Evolutionary conservation across 1,284 basidiomycete genomes (phyloP), one percentile per base, ranked within the genome.

Genomic region (Ustilago bromivora): DNA sequence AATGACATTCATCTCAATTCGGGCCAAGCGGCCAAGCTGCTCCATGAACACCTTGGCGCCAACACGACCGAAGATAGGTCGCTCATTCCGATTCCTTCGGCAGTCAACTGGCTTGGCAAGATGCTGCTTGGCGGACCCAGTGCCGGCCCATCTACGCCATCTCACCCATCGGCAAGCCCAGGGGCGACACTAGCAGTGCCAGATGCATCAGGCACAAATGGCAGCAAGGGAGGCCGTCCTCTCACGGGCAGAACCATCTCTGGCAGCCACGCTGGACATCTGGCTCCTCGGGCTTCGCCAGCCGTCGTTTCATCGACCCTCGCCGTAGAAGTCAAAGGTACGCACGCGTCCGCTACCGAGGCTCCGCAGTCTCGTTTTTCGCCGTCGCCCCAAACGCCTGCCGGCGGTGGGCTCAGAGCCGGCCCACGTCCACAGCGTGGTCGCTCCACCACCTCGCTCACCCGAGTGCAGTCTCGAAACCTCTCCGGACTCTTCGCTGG

Each of bases 1-100:
- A 99, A 99, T 85, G 93, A 97, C 72, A 89, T 98, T 36, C 92
- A 95, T 59, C 89, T 99, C 46, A 93, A 98, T 71, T 96, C 96
- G 23, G 88, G 90, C 3, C 88, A 92, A 28, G 95, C 84, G 4
- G 61, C 80, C 32, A 76, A 75, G 63, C 73, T 85, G 41, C 72
- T 85, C 28, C 66, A 84, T 9, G 83, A 85, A 40, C 82, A 85
- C 36, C 78, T 86, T 2, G 81, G 81, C 17, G 78, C 73, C 12
- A 63, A 65, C 15, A 46, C 66, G 4, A 59, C 67, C 3, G 80
- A 81, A 43, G 76, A 78, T 54, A 69, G 68, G 43, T 71, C 67
- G 36, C 49, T 79, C 17, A 66, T 78, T 13, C 75, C 68, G 13
- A 72, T 78, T n/a, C 77, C 71, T 5, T 74, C 76, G 8, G 76